Conservation (phyloP, 2,329 filamentous ascomycete species). For the Xylaria sp. region DNA sequence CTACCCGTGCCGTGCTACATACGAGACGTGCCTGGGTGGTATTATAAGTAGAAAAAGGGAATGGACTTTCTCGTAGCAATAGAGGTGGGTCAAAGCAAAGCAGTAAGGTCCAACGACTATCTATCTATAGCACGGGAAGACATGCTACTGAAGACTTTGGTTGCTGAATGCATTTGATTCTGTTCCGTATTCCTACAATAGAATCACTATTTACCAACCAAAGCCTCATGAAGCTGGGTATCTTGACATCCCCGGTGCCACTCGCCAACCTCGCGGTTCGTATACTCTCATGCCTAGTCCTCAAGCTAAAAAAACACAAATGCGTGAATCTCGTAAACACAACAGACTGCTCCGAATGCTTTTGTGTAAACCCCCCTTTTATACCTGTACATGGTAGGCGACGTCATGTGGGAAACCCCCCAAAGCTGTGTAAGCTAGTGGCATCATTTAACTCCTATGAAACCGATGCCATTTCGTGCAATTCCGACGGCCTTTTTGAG, state of each 20-base stretch:
- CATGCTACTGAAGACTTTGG: background rate
- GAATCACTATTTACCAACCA: conserved; percentile 27
- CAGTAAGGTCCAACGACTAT: background rate
- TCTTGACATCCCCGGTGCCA: conserved; percentile 24
- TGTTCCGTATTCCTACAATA: background rate
- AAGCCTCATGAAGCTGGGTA: conserved; percentile 35
- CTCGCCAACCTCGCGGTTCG: conserved; percentile 28
- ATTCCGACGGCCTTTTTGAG: conserved; percentile 66
- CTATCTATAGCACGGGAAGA: background rate
- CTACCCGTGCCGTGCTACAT: background rate
- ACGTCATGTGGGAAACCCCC: background rate
- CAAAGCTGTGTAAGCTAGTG: conserved; percentile 2
- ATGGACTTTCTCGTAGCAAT: background rate
- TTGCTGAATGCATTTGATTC: background rate
- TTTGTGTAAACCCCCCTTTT: conserved; percentile 17
- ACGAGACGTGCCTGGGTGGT: background rate
- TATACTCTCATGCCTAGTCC: conserved; percentile 24
- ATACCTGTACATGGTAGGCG: conserved; percentile 27
- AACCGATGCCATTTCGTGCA: conserved; percentile 72
- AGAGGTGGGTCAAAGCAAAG: conserved; percentile 1
- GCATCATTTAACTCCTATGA: conserved; percentile 70
- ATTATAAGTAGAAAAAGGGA: background rate
- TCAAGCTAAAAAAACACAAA: conserved; percentile 9
- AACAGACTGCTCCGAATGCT: conserved; percentile 8
- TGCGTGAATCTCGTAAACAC: conserved; percentile 15